Evolutionary conservation across 768 basidiomycete genomes (phyloP).

Genomic region (Rhizopogon vesiculosus): DNA sequence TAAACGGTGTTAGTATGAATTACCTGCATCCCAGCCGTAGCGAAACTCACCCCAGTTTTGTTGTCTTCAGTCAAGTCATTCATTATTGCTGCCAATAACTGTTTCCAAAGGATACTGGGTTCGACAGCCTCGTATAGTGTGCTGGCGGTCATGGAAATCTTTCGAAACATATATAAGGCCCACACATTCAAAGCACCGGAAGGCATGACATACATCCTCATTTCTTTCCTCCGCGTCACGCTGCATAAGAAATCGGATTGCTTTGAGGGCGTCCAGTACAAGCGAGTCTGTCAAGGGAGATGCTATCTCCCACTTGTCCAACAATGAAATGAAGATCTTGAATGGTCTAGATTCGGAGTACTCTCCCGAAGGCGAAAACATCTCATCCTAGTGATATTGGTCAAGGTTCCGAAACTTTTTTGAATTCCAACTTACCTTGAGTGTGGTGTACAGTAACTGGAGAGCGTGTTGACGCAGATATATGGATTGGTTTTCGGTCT

Average conservation of each 20-base stretch:
- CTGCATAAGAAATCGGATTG: slow-evolving; percentile 55
- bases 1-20: slow-evolving; percentile 3
- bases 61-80: slow-evolving; percentile 44
- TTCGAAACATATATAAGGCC: slow-evolving; percentile 1
- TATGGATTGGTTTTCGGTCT: slow-evolving; percentile 64
- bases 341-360: slow-evolving; percentile 84
- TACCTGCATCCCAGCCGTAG: background rate
- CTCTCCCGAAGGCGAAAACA: slow-evolving; percentile 65
- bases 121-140: slow-evolving; percentile 93
- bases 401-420: background rate
- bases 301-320: slow-evolving; percentile 98
- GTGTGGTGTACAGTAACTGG: slow-evolving; percentile 62
- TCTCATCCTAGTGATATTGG: slow-evolving; percentile 52
- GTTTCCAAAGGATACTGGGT: slow-evolving; percentile 83
- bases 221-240: slow-evolving; percentile 41
- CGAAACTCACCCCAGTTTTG: slow-evolving; percentile 42
- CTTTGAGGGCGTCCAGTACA: slow-evolving; percentile 74
- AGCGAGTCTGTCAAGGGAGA: slow-evolving; percentile 71
- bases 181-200: background rate
- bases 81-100: slow-evolving; percentile 56
- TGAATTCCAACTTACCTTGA: slow-evolving; percentile 46
- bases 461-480: slow-evolving; percentile 70
- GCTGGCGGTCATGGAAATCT: slow-evolving; percentile 80
- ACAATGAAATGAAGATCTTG: slow-evolving; percentile 90
- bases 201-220: slow-evolving; percentile 51